Evolutionary conservation across 257 asterid genomes (phyloP), one percentile per base, ranked within the genome.

Genomic region (Fraxinus quadrangulata): DNA sequence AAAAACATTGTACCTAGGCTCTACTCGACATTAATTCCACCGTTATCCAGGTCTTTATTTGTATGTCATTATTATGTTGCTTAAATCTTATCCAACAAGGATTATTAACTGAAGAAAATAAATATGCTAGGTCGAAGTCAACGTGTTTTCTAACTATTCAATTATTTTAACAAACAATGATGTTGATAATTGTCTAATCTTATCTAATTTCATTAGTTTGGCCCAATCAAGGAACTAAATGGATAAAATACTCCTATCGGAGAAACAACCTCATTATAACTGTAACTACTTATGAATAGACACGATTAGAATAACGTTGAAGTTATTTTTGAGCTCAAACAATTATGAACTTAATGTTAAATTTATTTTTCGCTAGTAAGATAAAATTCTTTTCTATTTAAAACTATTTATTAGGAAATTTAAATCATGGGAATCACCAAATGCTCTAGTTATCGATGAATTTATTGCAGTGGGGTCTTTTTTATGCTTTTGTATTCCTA

Each of bases 391-490:
- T 31, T 31, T 31, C 34, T 4, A 2, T 31, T 31, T 31, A 0
- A 31, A 31, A 31, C 21, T 28, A 10, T 19, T n/a, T 24, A 74
- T 26, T 39, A 36, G 79, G 51, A 9, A 47, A 71, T 31, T 71
- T 45, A 30, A 74, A 71, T n/a, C 40, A 79, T 49, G 72, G 76
- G 67, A 39, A 36, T 31, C 78, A 45, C 54, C 37, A 51, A 67
- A 36, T 6, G 14, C 3, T 2, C 17, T 11, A 14, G 51, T 71
- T 30, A 65, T 19, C n/a, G 67, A 67, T 71, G 19, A 70, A 83
- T 77, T 80, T 4, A 83, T 73, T 17, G 80, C 42, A 30, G 84
- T 80, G 84, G 87, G 84, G 82, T 74, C 84, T 16, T 3, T 31
- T 68, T 49, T 24, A 68, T 33, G 45, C 37, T 23, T n/a, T 17